Evolutionary conservation across 2,329 filamentous ascomycete genomes (phyloP).

Genomic region (Didymella segeticola): DNA sequence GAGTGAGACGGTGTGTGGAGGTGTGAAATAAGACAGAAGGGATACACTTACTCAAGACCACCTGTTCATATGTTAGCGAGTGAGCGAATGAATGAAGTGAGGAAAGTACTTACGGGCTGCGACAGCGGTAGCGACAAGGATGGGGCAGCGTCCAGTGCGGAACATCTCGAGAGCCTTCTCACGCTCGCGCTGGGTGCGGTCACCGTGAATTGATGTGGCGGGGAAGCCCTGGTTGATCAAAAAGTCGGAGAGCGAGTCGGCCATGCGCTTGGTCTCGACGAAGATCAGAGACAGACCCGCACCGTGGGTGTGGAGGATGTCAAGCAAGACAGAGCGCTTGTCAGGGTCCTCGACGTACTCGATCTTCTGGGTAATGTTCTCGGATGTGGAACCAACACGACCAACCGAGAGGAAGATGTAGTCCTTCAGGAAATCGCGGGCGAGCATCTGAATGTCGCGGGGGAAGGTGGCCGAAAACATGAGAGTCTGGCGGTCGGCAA

Average conservation of each 20-base stretch:
- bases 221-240: slow-evolving; percentile 98
- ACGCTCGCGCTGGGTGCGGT: slow-evolving; percentile 98
- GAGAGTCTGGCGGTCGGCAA: slow-evolving; percentile 88
- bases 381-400: slow-evolving; percentile 98
- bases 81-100: background rate
- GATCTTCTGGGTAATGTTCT: slow-evolving; percentile 99
- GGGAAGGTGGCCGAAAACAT: slow-evolving; percentile 99
- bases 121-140: slow-evolving; percentile 95
- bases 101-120: slow-evolving; percentile 66
- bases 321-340: slow-evolving; percentile 96
- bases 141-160: slow-evolving; percentile 92
- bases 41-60: slow-evolving; percentile 8
- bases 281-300: slow-evolving; percentile 93
- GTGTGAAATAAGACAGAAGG: no score
- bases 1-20: no score
- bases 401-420: slow-evolving; percentile 99
- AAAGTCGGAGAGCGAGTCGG: slow-evolving; percentile 96
- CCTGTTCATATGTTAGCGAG: background rate
- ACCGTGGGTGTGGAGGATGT: slow-evolving; percentile 94
- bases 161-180: slow-evolving; percentile 98
- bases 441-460: slow-evolving; percentile 98
- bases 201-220: slow-evolving; percentile 97
- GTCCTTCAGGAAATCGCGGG: slow-evolving; percentile 97
- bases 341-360: slow-evolving; percentile 97
- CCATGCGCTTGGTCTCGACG: slow-evolving; percentile 99